These are phyloP conservation scores for Royoungia palumana DNA, from an alignment of 768 basidiomycete genomes.

Conservation along the genomic window DNA sequence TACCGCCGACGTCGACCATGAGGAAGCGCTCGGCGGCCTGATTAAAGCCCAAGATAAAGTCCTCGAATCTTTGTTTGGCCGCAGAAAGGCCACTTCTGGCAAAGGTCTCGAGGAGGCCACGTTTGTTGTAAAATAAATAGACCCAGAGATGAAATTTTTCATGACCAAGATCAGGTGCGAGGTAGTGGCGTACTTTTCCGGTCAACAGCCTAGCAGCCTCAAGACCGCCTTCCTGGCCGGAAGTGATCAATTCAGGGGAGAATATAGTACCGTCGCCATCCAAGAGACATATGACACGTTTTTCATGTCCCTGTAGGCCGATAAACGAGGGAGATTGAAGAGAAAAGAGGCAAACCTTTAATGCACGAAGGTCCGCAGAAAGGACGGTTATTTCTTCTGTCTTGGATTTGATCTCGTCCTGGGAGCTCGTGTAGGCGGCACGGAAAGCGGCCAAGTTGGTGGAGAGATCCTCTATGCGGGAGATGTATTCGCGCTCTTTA, in stretches of 20 bases:
- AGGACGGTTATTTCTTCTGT: constrained; percentile 9
- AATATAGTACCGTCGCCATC: constrained; percentile 69
- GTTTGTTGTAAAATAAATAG: constrained; percentile 62
- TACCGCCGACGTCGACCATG: constrained; percentile 66
- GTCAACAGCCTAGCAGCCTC: constrained; percentile 49
- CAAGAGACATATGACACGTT: constrained; percentile 45
- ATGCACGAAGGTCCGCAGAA: constrained; percentile 23
- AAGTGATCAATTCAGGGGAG: constrained; percentile 45
- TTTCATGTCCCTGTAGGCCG: constrained; percentile 24
- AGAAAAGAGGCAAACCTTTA: constrained; percentile 21
- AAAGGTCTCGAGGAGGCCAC: constrained; percentile 54
- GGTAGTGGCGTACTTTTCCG: constrained; percentile 26
- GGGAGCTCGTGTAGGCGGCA: constrained; percentile 23
- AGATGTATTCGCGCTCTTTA: constrained; percentile 22
- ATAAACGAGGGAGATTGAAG: background rate
- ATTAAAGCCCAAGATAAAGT: constrained; percentile 68
- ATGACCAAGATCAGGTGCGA: constrained; percentile 19
- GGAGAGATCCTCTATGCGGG: constrained; percentile 22
- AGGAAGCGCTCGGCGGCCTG: constrained; percentile 64
- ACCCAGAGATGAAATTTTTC: constrained; percentile 52
- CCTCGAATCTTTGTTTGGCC: constrained; percentile 48
- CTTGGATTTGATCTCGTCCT: constrained; percentile 20
- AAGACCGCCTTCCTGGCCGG: constrained; percentile 57
- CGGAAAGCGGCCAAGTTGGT: constrained; percentile 25
- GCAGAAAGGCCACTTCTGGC: constrained; percentile 32